Conservation (phyloP, 768 basidiomycete genomes). For the Kwoniella pini region DNA sequence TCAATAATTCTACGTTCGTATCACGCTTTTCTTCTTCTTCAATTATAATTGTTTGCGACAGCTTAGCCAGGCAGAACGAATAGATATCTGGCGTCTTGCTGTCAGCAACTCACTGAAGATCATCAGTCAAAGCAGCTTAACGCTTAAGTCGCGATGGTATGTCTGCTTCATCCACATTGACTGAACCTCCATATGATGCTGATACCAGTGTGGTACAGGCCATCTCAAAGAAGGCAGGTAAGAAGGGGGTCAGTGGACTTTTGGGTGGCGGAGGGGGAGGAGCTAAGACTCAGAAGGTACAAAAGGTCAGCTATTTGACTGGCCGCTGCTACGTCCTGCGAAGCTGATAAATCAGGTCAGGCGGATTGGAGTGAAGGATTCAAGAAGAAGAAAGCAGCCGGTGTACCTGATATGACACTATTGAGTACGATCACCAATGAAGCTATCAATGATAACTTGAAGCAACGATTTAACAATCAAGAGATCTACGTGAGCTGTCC, state of each 20-base stretch:
- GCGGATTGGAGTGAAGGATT: constrained; percentile 99
- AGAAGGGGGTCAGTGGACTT: constrained; percentile 50
- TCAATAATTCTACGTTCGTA: not conserved
- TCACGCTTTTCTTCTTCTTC: too few species aligned
- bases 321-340: not conserved
- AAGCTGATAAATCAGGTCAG: constrained; percentile 56
- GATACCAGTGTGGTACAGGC: constrained; percentile 34
- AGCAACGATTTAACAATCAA: constrained; percentile 89
- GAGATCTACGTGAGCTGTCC: constrained; percentile 78
- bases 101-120: too few species aligned
- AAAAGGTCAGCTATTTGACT: constrained; percentile 31
- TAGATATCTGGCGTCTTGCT: too few species aligned
- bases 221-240: constrained; percentile 54
- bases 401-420: constrained; percentile 98
- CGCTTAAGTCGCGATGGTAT: constrained; percentile 8
- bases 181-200: too few species aligned
- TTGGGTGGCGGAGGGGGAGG: constrained; percentile 35
- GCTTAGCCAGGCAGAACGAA: too few species aligned
- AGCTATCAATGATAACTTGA: constrained; percentile 93
- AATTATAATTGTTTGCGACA: too few species aligned
- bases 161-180: constrained; percentile 3
- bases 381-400: constrained; percentile 95
- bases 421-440: constrained; percentile 96
- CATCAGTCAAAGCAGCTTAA: too few species aligned
- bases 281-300: constrained; percentile 29